These are phyloP conservation scores for Ceratobasidium papillatum DNA, from an alignment of 1,284 basidiomycete species.

Conservation along the genomic window DNA sequence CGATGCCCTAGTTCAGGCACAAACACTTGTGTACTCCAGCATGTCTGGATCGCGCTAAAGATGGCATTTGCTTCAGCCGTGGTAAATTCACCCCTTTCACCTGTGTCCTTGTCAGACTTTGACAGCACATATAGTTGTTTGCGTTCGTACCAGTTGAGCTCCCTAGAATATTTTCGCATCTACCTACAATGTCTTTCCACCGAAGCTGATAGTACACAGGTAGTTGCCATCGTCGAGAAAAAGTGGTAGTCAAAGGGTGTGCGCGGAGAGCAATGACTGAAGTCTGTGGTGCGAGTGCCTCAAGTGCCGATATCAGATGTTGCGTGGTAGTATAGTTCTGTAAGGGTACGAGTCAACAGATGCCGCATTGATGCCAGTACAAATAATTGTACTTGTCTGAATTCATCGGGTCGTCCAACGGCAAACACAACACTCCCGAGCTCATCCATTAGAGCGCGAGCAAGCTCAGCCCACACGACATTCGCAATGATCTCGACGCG, in stretches of 20 bases:
- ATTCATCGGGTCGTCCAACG: conserved; percentile 87
- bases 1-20: conserved; percentile 81
- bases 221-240: conserved; percentile 91
- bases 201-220: conserved; percentile 96
- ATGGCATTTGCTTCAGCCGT: conserved; percentile 70
- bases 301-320: conserved; percentile 85
- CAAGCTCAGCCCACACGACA: conserved; percentile 88
- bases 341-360: not conserved
- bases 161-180: conserved; percentile 72
- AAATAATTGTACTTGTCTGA: conserved; percentile 72
- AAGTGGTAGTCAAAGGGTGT: conserved; percentile 74
- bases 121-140: not conserved
- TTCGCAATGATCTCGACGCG: conserved; percentile 85
- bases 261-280: conserved; percentile 75
- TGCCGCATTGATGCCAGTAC: not conserved
- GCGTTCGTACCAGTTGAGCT: not conserved
- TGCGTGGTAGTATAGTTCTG: conserved; percentile 86
- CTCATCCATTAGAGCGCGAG: conserved; percentile 80
- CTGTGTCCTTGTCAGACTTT: conserved; percentile 27
- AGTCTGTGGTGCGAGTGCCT: conserved; percentile 80
- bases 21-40: conserved; percentile 87
- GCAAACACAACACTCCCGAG: conserved; percentile 86
- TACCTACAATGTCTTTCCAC: conserved; percentile 91
- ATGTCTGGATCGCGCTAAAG: conserved; percentile 76
- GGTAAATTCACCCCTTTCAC: conserved; percentile 49